Evolutionary conservation across 176 grass and related monocot genomes (phyloP).

Genomic region (Guadua angustifolia): DNA sequence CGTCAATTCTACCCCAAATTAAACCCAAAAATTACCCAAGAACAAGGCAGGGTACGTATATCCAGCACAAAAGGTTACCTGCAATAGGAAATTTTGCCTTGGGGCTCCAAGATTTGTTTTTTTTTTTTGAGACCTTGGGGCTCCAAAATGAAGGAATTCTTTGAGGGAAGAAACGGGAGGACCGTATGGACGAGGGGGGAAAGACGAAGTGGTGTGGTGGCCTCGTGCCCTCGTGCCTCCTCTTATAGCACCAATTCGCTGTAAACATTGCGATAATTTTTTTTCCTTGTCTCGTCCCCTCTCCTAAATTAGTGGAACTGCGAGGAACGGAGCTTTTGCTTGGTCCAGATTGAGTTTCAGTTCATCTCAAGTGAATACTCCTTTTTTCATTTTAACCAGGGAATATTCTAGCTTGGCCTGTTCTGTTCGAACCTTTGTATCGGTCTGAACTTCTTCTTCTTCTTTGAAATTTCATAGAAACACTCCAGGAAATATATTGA

Average conservation of each 20-base stretch:
- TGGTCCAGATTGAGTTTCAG: too few species aligned
- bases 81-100: not conserved
- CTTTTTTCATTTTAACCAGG: too few species aligned
- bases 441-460: too few species aligned
- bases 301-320: constrained; percentile 1
- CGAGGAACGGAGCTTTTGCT: too few species aligned
- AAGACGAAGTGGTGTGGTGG: constrained; percentile 2
- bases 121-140: not conserved
- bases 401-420: too few species aligned
- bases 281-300: not conserved
- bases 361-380: too few species aligned
- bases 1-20: not conserved
- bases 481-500: too few species aligned
- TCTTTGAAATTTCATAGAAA: too few species aligned
- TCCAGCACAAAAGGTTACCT: not conserved
- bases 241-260: not conserved
- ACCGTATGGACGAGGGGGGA: not conserved
- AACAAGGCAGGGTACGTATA: not conserved
- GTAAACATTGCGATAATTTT: not conserved
- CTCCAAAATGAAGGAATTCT: not conserved
- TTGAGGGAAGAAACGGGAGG: not conserved
- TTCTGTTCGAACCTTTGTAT: too few species aligned
- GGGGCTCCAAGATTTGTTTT: too few species aligned
- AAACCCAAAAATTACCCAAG: not conserved
- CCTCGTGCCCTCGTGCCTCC: too few species aligned